These are phyloP conservation scores for Auricularia heimuer DNA, from an alignment of 768 basidiomycete species.

Conservation along the genomic window DNA sequence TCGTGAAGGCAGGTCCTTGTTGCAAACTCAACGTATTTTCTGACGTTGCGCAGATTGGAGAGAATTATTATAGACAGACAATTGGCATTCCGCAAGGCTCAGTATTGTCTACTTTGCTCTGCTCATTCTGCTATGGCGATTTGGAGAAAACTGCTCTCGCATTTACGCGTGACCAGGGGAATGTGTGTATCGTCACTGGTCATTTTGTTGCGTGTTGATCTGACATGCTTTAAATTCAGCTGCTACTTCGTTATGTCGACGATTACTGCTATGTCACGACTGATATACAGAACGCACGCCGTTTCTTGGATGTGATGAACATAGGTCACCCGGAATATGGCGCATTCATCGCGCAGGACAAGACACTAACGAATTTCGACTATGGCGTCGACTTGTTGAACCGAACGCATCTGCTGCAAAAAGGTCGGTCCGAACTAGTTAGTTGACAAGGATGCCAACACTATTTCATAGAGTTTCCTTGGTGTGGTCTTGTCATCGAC, in stretches of 20 bases:
- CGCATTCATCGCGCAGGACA: conserved; percentile 79
- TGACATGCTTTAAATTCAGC: conserved; percentile 28
- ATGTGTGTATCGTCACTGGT: not conserved
- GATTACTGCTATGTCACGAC: conserved; percentile 90
- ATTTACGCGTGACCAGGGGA: conserved; percentile 21
- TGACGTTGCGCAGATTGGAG: conserved; percentile 51
- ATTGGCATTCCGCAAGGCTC: conserved; percentile 97
- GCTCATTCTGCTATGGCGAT: conserved; percentile 91
- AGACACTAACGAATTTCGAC: conserved; percentile 85
- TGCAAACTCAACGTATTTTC: not conserved
- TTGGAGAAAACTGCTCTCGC: conserved; percentile 54
- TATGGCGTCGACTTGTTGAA: conserved; percentile 43
- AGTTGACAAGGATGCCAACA: too few relatives aligned
- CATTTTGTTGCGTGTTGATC: too few relatives aligned
- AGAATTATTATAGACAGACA: conserved; percentile 75
- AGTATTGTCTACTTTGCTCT: conserved; percentile 86
- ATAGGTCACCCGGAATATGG: conserved; percentile 87
- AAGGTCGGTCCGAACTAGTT: conserved; percentile 18
- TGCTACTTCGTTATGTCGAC: conserved; percentile 80
- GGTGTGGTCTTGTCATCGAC: conserved; percentile 84
- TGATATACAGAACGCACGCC: conserved; percentile 42
- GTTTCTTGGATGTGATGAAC: conserved; percentile 70
- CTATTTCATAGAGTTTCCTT: conserved; percentile 61
- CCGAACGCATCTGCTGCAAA: conserved; percentile 37
- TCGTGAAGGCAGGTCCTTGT: conserved; percentile 59